Base-by-base conservation (phyloP, 805 yeast genomes). In the Saccharomycopsis amapae region DNA sequence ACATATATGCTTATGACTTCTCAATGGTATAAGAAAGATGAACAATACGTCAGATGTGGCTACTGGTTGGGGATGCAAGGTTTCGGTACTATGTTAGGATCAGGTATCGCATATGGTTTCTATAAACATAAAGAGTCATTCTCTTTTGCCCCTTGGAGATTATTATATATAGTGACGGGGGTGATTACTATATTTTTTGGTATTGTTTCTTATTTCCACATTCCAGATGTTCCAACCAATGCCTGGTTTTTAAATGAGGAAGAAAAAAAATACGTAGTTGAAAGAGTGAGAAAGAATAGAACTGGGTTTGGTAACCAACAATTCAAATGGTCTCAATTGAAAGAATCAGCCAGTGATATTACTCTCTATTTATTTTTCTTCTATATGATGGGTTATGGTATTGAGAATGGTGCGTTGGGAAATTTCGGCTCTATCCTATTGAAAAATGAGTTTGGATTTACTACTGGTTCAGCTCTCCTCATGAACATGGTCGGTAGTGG, bases 51-150 rank as follows among this genome's bases (percentile, higher is more conserved):
- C 38, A 57, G 69, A 61, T 23, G 62, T 38, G 58, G 68, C 4
- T 25, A 66, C 66, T 54, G 67, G 64, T 49, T 58, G 62, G 47
- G 69, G 68, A 6, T 64, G 62, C 48, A 50, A 62, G 44, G 46
- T 58, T 7, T 61, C 57, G 42, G 64, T 61, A 48, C 56, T 61
- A 38, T 68, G 66, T 22, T 41, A 15, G 63, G 67, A 22, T 49
- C 72, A 24, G 67, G 70, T 9, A 71, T 80, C 47, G 78, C 84
- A 1, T 78, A 77, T 53, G 81, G 79, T 13, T 51, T 64, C 49
- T 55, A 64, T 41, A 37, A 42, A 2, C 59, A 68, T 52, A 57
- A 51, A 12, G 59, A 56, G n/a, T 32, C 40, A 3, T 68, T 60
- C 51, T 47, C 64, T 25, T 58, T 75, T 19, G 64, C 55, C 10